phyloP scores from a whole-genome alignment of 345 rosid genomes.

The Anastatica hierochuntica region DNA sequence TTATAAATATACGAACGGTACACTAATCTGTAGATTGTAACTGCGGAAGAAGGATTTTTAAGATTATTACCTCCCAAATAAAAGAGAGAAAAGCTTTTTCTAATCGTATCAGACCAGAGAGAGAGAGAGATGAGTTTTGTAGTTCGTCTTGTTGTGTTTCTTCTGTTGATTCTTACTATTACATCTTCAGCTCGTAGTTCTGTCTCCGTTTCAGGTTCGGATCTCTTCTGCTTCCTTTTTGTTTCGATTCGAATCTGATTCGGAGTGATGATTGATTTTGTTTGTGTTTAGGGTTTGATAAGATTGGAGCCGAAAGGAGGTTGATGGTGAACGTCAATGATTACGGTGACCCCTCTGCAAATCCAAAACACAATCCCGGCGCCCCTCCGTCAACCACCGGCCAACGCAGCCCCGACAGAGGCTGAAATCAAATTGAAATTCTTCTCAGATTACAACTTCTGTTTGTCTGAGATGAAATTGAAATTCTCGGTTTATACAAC shows the following conservation, averaged over 20 bases:
- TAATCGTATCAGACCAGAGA: background rate
- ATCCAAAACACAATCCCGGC: conserved; percentile 25
- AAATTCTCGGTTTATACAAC: background rate
- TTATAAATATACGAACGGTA: background rate
- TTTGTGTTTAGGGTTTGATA: conserved; percentile 8
- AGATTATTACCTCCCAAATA: background rate
- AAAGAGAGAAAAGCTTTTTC: background rate
- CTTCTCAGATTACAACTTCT: no score
- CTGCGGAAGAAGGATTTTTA: no score
- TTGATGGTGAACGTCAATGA: conserved; percentile 18
- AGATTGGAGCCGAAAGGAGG: conserved; percentile 3
- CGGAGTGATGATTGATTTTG: background rate
- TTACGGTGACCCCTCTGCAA: conserved; percentile 26
- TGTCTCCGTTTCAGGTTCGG: conserved; percentile 20
- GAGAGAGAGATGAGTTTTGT: conserved; percentile 14
- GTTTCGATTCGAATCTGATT: background rate
- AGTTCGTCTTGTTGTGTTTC: conserved; percentile 15
- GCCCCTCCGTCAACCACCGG: conserved; percentile 20
- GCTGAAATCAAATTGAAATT: no score
- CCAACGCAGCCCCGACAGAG: conserved; percentile 6
- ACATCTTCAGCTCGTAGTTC: conserved; percentile 13
- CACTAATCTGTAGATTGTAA: no score
- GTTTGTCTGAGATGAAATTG: background rate
- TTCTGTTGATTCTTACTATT: conserved; percentile 9
- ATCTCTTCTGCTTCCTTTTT: background rate